Conservation (phyloP, 371 early-diverging fungal genomes). For the Mucor circinelloides region DNA sequence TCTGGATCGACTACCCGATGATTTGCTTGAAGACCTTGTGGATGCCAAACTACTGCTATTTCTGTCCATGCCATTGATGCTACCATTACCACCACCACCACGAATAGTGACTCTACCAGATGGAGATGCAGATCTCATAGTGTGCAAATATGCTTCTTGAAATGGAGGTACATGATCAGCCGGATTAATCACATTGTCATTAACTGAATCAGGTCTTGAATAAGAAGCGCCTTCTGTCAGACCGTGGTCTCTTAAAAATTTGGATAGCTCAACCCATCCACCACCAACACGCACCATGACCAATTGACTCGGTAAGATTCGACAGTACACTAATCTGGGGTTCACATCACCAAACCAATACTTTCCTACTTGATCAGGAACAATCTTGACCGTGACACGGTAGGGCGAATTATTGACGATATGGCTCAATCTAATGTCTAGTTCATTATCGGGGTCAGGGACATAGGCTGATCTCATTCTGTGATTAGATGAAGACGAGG, state of each 20-base stretch:
- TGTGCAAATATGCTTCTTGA: conserved; percentile 26
- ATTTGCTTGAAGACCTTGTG: conserved; percentile 38
- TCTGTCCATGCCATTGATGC: background rate
- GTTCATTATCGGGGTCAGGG: conserved; percentile 33
- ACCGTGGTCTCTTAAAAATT: conserved; percentile 34
- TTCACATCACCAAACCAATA: conserved; percentile 73
- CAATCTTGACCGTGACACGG: conserved; percentile 34
- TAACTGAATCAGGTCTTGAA: conserved; percentile 9
- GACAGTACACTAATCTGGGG: conserved; percentile 48
- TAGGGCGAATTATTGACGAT: conserved; percentile 55
- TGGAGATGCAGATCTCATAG: conserved; percentile 37
- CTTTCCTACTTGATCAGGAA: conserved; percentile 56
- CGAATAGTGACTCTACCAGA: conserved; percentile 44
- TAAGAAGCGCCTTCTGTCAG: conserved; percentile 23
- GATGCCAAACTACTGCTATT: conserved; percentile 28
- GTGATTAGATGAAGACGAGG: background rate
- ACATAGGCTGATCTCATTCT: conserved; percentile 6
- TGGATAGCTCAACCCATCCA: conserved; percentile 77
- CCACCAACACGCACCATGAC: conserved; percentile 86
- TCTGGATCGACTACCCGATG: conserved; percentile 31
- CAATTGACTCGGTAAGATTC: conserved; percentile 65
- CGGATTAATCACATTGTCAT: background rate
- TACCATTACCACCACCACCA: conserved; percentile 30
- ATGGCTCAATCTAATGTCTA: conserved; percentile 43
- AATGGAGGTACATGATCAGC: conserved; percentile 12